Evolutionary conservation across 208 protist genomes (phyloP).

Genomic region (Acanthamoeba lenticulata): DNA sequence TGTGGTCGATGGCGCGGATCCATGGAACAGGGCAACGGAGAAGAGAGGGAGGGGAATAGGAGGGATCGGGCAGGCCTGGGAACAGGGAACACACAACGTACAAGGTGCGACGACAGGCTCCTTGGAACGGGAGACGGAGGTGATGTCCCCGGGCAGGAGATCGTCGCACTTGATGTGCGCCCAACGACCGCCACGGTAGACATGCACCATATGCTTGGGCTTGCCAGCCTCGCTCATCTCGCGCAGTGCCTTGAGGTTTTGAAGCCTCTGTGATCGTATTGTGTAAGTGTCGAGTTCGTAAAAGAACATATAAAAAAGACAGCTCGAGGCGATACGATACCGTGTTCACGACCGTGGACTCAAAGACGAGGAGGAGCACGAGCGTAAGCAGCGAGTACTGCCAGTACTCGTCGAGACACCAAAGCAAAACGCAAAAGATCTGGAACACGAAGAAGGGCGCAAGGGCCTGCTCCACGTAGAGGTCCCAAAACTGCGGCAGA

Average conservation of each 20-base stretch:
- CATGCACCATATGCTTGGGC: conserved; percentile 64
- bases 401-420: conserved; percentile 73
- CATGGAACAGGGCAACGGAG: background rate
- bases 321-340: background rate
- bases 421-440: conserved; percentile 92
- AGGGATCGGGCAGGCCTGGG: too few relatives aligned
- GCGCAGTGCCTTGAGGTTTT: conserved; percentile 74
- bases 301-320: background rate
- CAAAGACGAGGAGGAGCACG: conserved; percentile 81
- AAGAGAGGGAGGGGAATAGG: conserved; percentile 36
- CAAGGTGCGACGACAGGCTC: conserved; percentile 52
- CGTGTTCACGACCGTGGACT: conserved; percentile 80
- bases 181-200: conserved; percentile 75
- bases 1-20: too few relatives aligned
- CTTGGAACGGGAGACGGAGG: conserved; percentile 76
- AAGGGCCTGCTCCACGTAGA: conserved; percentile 63
- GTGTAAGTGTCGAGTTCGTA: background rate
- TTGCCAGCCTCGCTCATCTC: conserved; percentile 76
- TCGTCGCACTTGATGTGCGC: conserved; percentile 64
- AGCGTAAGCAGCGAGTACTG: conserved; percentile 81
- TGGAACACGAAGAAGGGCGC: conserved; percentile 99
- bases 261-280: conserved; percentile 66
- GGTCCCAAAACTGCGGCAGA: conserved; percentile 49
- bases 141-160: conserved; percentile 96
- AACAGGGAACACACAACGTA: too few relatives aligned